Evolutionary conservation across 768 basidiomycete species (phyloP).

Genomic region (Termitomyces sp.): DNA sequence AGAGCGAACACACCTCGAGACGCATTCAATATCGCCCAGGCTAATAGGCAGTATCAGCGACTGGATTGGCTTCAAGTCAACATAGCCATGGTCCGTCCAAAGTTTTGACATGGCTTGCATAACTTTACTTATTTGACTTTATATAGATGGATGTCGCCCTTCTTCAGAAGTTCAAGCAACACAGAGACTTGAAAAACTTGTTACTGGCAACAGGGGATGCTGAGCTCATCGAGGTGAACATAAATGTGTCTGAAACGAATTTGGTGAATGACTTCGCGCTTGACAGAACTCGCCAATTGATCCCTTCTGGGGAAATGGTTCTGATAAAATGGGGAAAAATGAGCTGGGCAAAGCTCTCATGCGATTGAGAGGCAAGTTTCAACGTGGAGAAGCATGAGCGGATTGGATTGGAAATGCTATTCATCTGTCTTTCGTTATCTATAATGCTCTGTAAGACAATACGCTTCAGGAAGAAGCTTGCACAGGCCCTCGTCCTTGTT

Average conservation of each 20-base stretch:
- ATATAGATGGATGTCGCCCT: constrained; percentile 67
- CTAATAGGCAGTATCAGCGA: constrained; percentile 53
- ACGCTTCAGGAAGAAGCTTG: no score
- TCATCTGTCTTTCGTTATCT: neutral
- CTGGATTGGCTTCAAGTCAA: constrained; percentile 67
- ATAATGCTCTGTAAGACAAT: no score
- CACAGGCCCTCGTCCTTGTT: no score
- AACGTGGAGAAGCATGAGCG: constrained; percentile 19
- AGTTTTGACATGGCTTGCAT: neutral
- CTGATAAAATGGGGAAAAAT: constrained; percentile 61
- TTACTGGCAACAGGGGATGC: constrained; percentile 64
- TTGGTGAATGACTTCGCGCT: neutral
- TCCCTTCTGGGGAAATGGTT: constrained; percentile 72
- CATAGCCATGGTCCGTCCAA: constrained; percentile 48
- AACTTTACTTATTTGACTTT: neutral
- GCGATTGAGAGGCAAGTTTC: constrained; percentile 54
- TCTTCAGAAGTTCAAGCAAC: constrained; percentile 70
- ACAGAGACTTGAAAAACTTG: constrained; percentile 49
- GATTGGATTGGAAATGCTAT: neutral
- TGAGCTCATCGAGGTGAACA: constrained; percentile 60
- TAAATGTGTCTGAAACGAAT: neutral
- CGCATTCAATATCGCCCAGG: constrained; percentile 65
- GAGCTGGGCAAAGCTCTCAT: constrained; percentile 72
- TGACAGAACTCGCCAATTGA: constrained; percentile 67
- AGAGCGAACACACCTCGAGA: constrained; percentile 55